Evolutionary conservation across 129 eudicot genomes (phyloP).

Genomic region (Saposhnikovia divaricata): DNA sequence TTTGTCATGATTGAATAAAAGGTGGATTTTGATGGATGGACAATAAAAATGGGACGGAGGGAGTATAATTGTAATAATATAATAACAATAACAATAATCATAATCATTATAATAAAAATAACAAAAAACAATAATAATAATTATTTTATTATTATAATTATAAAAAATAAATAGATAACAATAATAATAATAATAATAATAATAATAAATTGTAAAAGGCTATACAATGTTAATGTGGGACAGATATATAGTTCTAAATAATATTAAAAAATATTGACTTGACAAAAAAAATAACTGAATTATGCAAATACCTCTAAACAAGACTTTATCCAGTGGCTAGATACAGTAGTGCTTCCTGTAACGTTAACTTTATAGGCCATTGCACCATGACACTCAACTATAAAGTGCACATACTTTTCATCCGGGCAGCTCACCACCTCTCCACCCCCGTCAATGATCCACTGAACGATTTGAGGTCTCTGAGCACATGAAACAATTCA

Average conservation of each 20-base stretch:
- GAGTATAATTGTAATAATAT: too few species aligned
- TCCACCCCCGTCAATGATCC: slow-evolving; percentile 91
- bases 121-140: not conserved
- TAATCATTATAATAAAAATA: not conserved
- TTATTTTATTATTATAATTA: not conserved
- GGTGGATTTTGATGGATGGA: too few species aligned
- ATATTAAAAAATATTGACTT: not conserved
- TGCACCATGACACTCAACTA: slow-evolving; percentile 71
- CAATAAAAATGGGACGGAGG: too few species aligned
- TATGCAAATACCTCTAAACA: slow-evolving; percentile 58
- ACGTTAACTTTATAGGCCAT: slow-evolving; percentile 15
- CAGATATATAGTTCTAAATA: not conserved
- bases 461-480: slow-evolving; percentile 68
- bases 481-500: slow-evolving; percentile 24
- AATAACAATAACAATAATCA: not conserved
- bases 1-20: too few species aligned
- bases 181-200: too few species aligned
- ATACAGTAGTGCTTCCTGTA: slow-evolving; percentile 43
- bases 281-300: slow-evolving; percentile 2
- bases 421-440: slow-evolving; percentile 39
- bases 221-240: not conserved
- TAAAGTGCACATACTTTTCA: slow-evolving; percentile 44
- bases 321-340: slow-evolving; percentile 81
- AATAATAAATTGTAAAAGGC: not conserved
- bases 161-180: not conserved